phyloP scores from a whole-genome alignment of 257 asterid genomes.

The Przewalskia tangutica region DNA sequence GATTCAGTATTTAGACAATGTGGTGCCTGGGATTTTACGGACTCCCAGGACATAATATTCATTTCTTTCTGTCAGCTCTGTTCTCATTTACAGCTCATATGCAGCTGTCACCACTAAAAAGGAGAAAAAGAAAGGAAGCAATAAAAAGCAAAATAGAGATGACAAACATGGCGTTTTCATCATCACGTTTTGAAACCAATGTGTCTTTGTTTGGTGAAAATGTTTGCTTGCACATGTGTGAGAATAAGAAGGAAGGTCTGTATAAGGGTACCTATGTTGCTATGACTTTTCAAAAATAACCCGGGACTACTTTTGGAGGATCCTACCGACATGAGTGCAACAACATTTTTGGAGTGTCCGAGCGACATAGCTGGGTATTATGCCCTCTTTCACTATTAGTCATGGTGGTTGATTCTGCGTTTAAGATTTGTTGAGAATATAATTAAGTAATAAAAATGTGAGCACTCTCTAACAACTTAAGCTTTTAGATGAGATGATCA shows the following conservation, averaged over 20 bases:
- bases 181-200: background rate
- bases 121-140: background rate
- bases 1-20: background rate
- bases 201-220: background rate
- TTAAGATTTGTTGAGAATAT: background rate
- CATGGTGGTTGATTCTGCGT: background rate
- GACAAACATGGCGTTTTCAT: background rate
- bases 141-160: background rate
- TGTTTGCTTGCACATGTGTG: background rate
- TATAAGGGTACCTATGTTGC: background rate
- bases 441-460: too few relatives aligned
- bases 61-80: background rate
- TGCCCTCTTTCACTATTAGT: background rate
- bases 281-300: background rate
- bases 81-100: background rate
- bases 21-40: background rate
- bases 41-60: background rate
- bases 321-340: background rate
- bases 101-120: background rate
- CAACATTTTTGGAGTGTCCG: background rate
- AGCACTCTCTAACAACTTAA: too few relatives aligned
- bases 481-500: too few relatives aligned
- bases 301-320: background rate
- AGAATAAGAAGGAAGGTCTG: background rate
- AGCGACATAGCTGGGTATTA: background rate